Conservation (phyloP, 768 basidiomycete species). For the Amanita exitialis region DNA sequence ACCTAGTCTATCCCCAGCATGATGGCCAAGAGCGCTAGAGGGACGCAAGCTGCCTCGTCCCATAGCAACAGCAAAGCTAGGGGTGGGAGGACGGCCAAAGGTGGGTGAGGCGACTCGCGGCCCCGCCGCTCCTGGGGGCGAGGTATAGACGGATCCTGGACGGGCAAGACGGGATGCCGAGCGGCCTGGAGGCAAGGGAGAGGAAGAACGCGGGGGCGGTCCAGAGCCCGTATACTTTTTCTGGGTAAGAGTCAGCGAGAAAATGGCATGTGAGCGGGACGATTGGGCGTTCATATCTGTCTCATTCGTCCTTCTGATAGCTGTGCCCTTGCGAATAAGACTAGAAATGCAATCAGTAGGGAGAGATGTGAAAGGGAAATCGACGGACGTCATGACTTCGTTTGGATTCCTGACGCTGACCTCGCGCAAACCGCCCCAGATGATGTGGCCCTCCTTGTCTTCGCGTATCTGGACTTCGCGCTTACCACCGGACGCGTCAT, state of each 20-base stretch:
- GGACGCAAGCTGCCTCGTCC: conserved; percentile 62
- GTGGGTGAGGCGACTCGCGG: conserved; percentile 67
- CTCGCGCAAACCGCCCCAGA: conserved; percentile 94
- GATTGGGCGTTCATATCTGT: conserved; percentile 99
- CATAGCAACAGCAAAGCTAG: conserved; percentile 71
- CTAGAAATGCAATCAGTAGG: conserved; percentile 25
- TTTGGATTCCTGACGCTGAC: conserved; percentile 71
- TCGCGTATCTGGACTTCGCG: conserved; percentile 94
- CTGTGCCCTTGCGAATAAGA: conserved; percentile 81
- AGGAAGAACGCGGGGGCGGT: conserved; percentile 63
- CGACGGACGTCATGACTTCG: conserved; percentile 87
- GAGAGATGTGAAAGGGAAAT: conserved; percentile 9
- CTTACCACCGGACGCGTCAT: conserved; percentile 53
- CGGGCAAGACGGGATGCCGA: conserved; percentile 72
- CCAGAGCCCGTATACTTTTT: conserved; percentile 73
- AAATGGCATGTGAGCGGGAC: conserved; percentile 97
- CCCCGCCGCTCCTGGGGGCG: conserved; percentile 20
- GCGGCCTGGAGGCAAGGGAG: conserved; percentile 68
- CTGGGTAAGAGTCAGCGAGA: conserved; percentile 90
- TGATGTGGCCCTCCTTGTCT: conserved; percentile 93
- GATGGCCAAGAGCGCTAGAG: conserved; percentile 64
- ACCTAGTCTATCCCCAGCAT: conserved; percentile 39
- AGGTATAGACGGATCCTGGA: conserved; percentile 70
- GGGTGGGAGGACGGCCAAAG: conserved; percentile 68
- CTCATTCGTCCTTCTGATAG: conserved; percentile 89